Conservation (phyloP, 495 filamentous ascomycete genomes). For the Sporormia fimetaria region DNA sequence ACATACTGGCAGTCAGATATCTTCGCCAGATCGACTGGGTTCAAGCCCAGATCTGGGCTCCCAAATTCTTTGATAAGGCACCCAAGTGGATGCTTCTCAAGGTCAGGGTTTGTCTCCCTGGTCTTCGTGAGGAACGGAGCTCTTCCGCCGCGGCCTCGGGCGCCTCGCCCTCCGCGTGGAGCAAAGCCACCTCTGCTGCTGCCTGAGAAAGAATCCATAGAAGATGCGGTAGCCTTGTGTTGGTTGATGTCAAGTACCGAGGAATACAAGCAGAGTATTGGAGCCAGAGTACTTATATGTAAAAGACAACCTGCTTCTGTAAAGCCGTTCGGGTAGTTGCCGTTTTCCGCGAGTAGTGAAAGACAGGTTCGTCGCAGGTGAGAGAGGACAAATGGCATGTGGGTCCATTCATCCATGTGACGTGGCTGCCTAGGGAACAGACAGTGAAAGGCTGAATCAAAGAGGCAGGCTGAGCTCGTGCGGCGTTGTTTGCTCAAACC, state of each 20-base stretch:
- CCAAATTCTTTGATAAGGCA: background rate
- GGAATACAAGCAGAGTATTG: too few relatives aligned
- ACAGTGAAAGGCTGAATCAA: background rate
- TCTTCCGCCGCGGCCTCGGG: background rate
- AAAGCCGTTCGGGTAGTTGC: too few relatives aligned
- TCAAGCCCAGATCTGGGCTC: background rate
- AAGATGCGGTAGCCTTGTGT: background rate
- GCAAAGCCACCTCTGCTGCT: conserved; percentile 7
- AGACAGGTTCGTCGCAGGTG: too few relatives aligned
- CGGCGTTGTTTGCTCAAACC: conserved; percentile 8
- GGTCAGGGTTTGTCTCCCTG: background rate
- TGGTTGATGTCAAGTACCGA: too few relatives aligned
- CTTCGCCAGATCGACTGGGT: background rate
- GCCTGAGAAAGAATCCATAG: too few relatives aligned
- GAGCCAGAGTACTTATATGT: too few relatives aligned
- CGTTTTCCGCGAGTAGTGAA: too few relatives aligned
- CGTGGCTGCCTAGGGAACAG: too few relatives aligned
- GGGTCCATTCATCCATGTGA: too few relatives aligned
- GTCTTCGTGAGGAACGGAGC: background rate
- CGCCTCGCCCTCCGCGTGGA: conserved; percentile 4
- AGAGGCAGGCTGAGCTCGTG: conserved; percentile 9
- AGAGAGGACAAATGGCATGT: too few relatives aligned
- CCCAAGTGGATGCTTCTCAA: conserved; percentile 8
- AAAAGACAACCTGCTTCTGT: too few relatives aligned
- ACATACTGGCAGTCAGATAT: conserved; percentile 33